These are phyloP conservation scores for Lentinula boryana DNA, from an alignment of 768 basidiomycete genomes.

Conservation along the genomic window DNA sequence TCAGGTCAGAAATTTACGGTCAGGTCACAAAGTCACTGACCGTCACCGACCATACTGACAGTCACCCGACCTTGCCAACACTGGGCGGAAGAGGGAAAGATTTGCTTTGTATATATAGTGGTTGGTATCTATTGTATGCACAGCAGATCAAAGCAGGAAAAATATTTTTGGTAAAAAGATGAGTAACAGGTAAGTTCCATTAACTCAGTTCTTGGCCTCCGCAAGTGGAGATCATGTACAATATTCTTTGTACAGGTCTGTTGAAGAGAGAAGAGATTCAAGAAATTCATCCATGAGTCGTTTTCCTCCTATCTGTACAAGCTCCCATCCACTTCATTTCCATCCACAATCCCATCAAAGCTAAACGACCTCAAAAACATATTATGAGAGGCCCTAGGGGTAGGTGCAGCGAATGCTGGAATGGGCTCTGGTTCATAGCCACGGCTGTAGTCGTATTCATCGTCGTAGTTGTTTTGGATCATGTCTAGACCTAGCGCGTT, in stretches of 20 bases:
- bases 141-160: neutral
- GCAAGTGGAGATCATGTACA: too few species aligned
- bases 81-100: too few species aligned
- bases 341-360: neutral
- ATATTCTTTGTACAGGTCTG: too few species aligned
- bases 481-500: slow-evolving; percentile 3
- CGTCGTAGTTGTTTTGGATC: neutral
- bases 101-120: too few species aligned
- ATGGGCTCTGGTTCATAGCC: neutral
- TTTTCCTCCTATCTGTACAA: neutral
- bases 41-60: too few species aligned
- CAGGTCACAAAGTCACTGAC: too few species aligned
- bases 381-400: slow-evolving; percentile 2
- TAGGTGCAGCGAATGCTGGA: slow-evolving; percentile 6
- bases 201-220: too few species aligned
- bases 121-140: neutral
- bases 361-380: slow-evolving; percentile 3
- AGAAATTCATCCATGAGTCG: neutral
- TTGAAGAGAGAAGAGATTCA: too few species aligned
- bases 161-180: too few species aligned
- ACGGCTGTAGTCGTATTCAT: neutral
- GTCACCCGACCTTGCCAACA: too few species aligned
- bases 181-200: neutral
- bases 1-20: too few species aligned
- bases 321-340: neutral